phyloP scores from a whole-genome alignment of 2,329 filamentous ascomycete genomes.

The Scorias spongiosa region DNA sequence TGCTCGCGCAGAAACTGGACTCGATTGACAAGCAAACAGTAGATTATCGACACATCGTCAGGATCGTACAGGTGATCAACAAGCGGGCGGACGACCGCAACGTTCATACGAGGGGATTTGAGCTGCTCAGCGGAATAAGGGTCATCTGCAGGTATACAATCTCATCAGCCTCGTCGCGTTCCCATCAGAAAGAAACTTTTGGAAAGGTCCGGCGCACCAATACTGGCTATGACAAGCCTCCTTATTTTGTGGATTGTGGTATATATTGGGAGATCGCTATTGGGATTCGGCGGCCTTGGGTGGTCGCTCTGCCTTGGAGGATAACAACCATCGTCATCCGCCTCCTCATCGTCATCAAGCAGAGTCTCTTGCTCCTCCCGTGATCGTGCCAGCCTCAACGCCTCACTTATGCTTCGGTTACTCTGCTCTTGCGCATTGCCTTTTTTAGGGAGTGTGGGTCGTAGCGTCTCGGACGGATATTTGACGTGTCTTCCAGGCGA shows the following conservation, averaged over 20 bases:
- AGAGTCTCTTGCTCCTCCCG: constrained; percentile 35
- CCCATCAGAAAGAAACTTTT: background rate
- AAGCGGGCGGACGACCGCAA: constrained; percentile 61
- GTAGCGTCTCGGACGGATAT: constrained; percentile 6
- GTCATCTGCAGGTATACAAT: constrained; percentile 31
- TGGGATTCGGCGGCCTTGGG: constrained; percentile 36
- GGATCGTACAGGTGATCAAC: constrained; percentile 72
- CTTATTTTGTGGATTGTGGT: constrained; percentile 53
- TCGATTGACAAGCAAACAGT: constrained; percentile 70
- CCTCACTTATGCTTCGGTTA: constrained; percentile 22
- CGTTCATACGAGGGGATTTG: constrained; percentile 66
- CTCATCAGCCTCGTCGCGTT: background rate
- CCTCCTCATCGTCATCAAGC: constrained; percentile 29
- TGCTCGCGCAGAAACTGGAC: constrained; percentile 69
- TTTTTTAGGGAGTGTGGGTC: constrained; percentile 15
- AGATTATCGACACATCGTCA: constrained; percentile 69
- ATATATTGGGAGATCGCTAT: constrained; percentile 55
- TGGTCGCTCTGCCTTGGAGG: constrained; percentile 23
- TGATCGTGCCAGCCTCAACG: constrained; percentile 24
- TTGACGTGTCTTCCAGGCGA: background rate
- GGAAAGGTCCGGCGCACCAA: constrained; percentile 18
- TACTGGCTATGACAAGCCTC: constrained; percentile 30
- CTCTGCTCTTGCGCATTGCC: constrained; percentile 16
- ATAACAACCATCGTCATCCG: constrained; percentile 31
- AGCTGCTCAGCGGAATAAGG: constrained; percentile 61